phyloP scores from a whole-genome alignment of 2,329 filamentous ascomycete species.

The Intubia oerlemansii region DNA sequence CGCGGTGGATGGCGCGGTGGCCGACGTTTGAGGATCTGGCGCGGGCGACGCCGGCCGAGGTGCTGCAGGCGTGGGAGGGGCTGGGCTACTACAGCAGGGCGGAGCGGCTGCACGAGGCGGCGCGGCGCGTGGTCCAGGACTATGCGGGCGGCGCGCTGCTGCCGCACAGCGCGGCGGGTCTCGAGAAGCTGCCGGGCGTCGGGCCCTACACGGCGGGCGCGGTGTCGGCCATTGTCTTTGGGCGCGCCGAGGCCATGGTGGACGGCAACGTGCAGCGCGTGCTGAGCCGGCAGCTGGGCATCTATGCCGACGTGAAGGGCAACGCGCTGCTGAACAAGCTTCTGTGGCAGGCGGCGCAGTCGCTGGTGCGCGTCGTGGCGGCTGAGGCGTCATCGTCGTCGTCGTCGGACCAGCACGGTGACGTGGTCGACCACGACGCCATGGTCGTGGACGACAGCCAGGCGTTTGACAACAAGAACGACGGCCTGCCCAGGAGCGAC shows the following conservation, averaged over 20 bases:
- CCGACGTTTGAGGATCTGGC: conserved; percentile 35
- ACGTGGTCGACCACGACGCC: conserved; percentile 7
- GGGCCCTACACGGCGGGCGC: conserved; percentile 42
- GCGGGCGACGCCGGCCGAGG: conserved; percentile 28
- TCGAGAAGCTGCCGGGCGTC: conserved; percentile 35
- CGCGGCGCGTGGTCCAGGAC: conserved; percentile 25
- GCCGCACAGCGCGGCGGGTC: conserved; percentile 21
- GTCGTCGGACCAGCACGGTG: too few relatives aligned
- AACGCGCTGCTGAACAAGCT: conserved; percentile 29
- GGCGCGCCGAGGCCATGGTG: conserved; percentile 34
- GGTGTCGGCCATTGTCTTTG: conserved; percentile 40
- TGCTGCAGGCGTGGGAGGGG: conserved; percentile 36
- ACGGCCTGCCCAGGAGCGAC: conserved; percentile 16
- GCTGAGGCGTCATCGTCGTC: too few relatives aligned
- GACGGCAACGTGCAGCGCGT: conserved; percentile 43
- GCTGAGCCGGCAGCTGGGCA: conserved; percentile 35
- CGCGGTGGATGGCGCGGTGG: conserved; percentile 37
- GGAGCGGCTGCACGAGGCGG: conserved; percentile 34
- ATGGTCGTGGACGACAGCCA: conserved; percentile 5
- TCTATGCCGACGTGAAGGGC: conserved; percentile 33
- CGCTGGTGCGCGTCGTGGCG: conserved; percentile 29
- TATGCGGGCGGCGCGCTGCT: conserved; percentile 22
- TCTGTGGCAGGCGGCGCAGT: conserved; percentile 36
- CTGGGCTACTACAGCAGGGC: conserved; percentile 45
- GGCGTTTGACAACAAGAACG: conserved; percentile 5